A percentile compares a stretch with the other conserved stretches of the same genome.
These are phyloP conservation scores for Peronospora destructor DNA, from an alignment of 352 stramenopile genomes.

Conservation along the genomic window DNA sequence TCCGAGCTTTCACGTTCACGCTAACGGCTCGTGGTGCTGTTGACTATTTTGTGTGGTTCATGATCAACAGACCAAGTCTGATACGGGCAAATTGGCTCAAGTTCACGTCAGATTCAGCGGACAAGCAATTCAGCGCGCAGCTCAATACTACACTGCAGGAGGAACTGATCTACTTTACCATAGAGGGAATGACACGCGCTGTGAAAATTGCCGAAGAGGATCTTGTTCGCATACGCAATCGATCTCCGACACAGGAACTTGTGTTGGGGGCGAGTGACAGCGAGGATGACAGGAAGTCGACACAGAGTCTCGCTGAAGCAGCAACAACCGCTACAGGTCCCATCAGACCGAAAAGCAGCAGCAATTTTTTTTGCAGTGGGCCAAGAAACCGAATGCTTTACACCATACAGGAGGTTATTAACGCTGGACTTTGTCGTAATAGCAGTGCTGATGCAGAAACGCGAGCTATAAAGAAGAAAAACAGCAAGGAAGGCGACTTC, in stretches of 20 bases:
- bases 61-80: constrained; percentile 65
- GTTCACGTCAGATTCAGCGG: constrained; percentile 67
- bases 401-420: constrained; percentile 28
- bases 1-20: constrained; percentile 61
- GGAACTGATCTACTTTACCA: constrained; percentile 88
- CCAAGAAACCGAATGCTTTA: constrained; percentile 24
- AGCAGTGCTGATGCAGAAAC: constrained; percentile 19
- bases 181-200: constrained; percentile 77
- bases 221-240: constrained; percentile 34
- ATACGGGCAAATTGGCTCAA: constrained; percentile 59
- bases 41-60: constrained; percentile 85
- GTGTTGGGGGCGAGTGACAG: constrained; percentile 22
- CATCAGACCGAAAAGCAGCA: constrained; percentile 5
- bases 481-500: constrained; percentile 20
- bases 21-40: constrained; percentile 58
- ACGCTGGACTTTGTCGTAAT: constrained; percentile 21
- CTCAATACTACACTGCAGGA: constrained; percentile 83
- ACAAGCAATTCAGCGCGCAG: constrained; percentile 80
- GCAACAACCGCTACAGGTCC: constrained; percentile 23
- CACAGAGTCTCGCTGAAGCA: constrained; percentile 12
- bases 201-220: constrained; percentile 68
- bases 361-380: constrained; percentile 16
- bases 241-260: constrained; percentile 43
- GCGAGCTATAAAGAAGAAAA: constrained; percentile 14
- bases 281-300: constrained; percentile 4